Conservation (phyloP, 1,284 basidiomycete species). For the Heterobasidion irregulare region DNA sequence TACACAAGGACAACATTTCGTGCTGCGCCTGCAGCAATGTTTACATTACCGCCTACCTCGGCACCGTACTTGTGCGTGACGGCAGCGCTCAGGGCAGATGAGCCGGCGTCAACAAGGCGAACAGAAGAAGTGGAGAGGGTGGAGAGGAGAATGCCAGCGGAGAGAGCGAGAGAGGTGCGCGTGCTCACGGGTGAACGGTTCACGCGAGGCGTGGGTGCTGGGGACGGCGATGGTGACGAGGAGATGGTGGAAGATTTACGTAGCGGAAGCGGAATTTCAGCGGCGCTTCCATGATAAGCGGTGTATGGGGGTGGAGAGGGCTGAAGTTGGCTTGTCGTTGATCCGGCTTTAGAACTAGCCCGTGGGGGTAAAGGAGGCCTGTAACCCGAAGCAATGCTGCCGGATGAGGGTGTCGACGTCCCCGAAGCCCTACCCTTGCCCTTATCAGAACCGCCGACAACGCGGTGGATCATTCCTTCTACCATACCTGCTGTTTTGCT, state of each 20-base stretch:
- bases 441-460: slow-evolving; percentile 20
- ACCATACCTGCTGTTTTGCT: slow-evolving; percentile 55
- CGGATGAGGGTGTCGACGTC: neutral
- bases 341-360: neutral
- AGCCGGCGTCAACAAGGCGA: slow-evolving; percentile 51
- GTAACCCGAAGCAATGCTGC: slow-evolving; percentile 2
- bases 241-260: slow-evolving; percentile 14
- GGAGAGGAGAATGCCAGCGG: slow-evolving; percentile 66
- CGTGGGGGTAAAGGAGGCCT: slow-evolving; percentile 16
- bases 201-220: neutral
- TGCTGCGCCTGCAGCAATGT: slow-evolving; percentile 50
- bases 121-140: slow-evolving; percentile 61
- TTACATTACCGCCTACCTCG: slow-evolving; percentile 51
- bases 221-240: neutral
- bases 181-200: slow-evolving; percentile 10
- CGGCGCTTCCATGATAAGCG: neutral
- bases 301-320: slow-evolving; percentile 7
- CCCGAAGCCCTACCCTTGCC: slow-evolving; percentile 7
- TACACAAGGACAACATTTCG: slow-evolving; percentile 72
- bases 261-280: neutral
- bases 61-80: slow-evolving; percentile 60
- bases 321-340: neutral
- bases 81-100: slow-evolving; percentile 45
- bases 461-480: slow-evolving; percentile 50
- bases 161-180: slow-evolving; percentile 47